These are phyloP conservation scores for Amanita inopinata DNA, from an alignment of 768 basidiomycete species.

Conservation along the genomic window DNA sequence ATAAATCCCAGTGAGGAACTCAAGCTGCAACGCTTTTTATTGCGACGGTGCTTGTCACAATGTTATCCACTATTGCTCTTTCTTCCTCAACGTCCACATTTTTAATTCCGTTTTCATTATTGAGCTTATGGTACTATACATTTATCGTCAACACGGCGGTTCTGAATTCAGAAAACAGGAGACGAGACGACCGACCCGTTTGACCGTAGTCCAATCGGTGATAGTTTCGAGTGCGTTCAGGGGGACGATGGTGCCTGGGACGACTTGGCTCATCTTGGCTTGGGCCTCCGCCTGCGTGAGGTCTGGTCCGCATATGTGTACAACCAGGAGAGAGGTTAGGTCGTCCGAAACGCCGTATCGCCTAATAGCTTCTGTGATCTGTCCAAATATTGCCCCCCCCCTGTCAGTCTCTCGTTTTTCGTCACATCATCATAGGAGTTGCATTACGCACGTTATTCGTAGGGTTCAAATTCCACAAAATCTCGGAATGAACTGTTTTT, in stretches of 20 bases:
- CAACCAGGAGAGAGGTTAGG: slow-evolving; percentile 51
- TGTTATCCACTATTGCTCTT: slow-evolving; percentile 40
- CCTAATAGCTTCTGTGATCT: slow-evolving; percentile 86
- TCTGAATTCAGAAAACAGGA: neutral
- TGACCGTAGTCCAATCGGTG: slow-evolving; percentile 66
- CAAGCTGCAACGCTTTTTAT: slow-evolving; percentile 56
- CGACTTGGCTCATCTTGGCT: slow-evolving; percentile 43
- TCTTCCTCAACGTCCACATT: slow-evolving; percentile 26
- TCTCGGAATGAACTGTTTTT: slow-evolving; percentile 84
- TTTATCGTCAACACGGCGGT: neutral
- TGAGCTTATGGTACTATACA: slow-evolving; percentile 60
- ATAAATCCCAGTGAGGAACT: too few relatives aligned
- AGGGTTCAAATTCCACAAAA: slow-evolving; percentile 81
- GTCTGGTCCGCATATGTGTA: slow-evolving; percentile 45
- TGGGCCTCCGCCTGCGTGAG: slow-evolving; percentile 28
- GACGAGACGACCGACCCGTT: slow-evolving; percentile 45
- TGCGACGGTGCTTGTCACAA: slow-evolving; percentile 72
- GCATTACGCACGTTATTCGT: slow-evolving; percentile 59
- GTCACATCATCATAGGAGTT: neutral
- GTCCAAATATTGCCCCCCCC: neutral
- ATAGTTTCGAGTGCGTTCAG: slow-evolving; percentile 32
- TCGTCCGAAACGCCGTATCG: slow-evolving; percentile 73
- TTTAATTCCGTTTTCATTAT: slow-evolving; percentile 35
- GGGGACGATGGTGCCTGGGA: slow-evolving; percentile 46
- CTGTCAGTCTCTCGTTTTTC: neutral